A percentile compares a stretch with the other conserved stretches of the same genome.
Conservation (phyloP, 768 basidiomycete species). For the Amylocystis lapponica region DNA sequence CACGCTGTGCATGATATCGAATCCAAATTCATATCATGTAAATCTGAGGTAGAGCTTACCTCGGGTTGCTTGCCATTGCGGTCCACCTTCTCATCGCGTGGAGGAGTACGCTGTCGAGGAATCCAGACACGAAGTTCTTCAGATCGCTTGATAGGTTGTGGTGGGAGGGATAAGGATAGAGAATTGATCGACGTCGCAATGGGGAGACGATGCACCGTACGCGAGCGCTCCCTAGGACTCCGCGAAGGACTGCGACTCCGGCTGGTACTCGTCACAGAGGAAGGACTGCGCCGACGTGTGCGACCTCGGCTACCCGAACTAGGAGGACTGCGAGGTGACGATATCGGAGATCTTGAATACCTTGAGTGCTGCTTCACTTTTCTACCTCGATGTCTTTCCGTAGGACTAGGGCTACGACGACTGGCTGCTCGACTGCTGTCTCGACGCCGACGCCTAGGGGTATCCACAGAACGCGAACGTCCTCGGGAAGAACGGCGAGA, state of each 20-base stretch:
- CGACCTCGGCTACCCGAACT: constrained; percentile 29
- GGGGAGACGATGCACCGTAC: constrained; percentile 62
- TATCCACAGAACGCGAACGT: constrained; percentile 54
- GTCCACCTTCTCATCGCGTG: constrained; percentile 8
- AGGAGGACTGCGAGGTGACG: constrained; percentile 24
- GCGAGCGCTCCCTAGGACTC: constrained; percentile 48
- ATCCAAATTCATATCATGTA: too few species aligned
- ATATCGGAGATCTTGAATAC: constrained; percentile 25
- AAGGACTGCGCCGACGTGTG: constrained; percentile 41
- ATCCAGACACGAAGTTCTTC: constrained; percentile 5
- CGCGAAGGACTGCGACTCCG: constrained; percentile 38
- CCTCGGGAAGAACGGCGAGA: constrained; percentile 60
- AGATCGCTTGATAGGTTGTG: too few species aligned
- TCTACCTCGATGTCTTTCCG: constrained; percentile 31
- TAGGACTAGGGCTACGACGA: constrained; percentile 44
- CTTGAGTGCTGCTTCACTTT: constrained; percentile 29
- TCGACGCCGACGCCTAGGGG: constrained; percentile 54
- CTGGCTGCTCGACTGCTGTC: constrained; percentile 43
- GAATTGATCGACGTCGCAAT: constrained; percentile 35
- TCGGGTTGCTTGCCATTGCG: constrained; percentile 13
- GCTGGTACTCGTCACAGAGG: constrained; percentile 50
- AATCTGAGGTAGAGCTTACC: constrained; percentile 7
- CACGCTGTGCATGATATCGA: too few species aligned
- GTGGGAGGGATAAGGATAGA: too few species aligned
- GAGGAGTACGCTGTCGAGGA: constrained; percentile 10